Conservation (phyloP, 2,329 filamentous ascomycete species). For the Epichloe elymi region DNA sequence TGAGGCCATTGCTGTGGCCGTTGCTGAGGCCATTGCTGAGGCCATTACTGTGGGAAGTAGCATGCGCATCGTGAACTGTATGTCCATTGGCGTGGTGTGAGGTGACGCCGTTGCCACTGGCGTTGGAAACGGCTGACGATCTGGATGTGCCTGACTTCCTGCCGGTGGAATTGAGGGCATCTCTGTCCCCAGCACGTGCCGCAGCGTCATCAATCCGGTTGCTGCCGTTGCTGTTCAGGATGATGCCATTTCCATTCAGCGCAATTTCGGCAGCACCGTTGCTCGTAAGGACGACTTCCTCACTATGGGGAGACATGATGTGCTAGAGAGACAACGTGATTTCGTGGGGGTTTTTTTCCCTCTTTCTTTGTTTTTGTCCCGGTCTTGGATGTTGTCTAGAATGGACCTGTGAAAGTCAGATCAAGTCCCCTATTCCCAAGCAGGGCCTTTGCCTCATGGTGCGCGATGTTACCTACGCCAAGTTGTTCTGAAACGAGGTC, state of each 20-base stretch:
- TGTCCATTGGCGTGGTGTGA: background rate
- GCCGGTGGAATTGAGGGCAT: conserved; percentile 8
- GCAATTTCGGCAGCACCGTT: conserved; percentile 11
- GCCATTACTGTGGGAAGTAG: conserved; percentile 9
- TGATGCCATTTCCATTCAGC: conserved; percentile 5
- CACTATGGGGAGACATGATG: conserved; percentile 23
- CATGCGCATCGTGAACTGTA: background rate
- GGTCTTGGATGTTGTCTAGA: no score
- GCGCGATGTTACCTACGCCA: no score
- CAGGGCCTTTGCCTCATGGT: no score
- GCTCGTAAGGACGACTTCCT: conserved; percentile 16
- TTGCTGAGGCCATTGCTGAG: conserved; percentile 6
- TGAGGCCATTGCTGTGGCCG: conserved; percentile 9
- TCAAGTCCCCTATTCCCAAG: no score
- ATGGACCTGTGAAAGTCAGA: no score
- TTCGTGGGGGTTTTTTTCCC: no score
- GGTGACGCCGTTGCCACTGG: conserved; percentile 9
- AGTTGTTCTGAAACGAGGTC: no score
- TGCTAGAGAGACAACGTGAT: background rate
- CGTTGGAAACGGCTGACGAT: background rate
- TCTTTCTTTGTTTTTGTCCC: no score
- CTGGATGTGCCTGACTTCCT: background rate
- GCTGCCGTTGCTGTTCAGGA: conserved; percentile 1
- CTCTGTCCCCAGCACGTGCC: background rate
- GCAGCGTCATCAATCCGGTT: background rate